Evolutionary conservation across 139 green algal genomes (phyloP), one percentile per base, ranked within the genome.

Genomic region (Micractinium sp.): DNA sequence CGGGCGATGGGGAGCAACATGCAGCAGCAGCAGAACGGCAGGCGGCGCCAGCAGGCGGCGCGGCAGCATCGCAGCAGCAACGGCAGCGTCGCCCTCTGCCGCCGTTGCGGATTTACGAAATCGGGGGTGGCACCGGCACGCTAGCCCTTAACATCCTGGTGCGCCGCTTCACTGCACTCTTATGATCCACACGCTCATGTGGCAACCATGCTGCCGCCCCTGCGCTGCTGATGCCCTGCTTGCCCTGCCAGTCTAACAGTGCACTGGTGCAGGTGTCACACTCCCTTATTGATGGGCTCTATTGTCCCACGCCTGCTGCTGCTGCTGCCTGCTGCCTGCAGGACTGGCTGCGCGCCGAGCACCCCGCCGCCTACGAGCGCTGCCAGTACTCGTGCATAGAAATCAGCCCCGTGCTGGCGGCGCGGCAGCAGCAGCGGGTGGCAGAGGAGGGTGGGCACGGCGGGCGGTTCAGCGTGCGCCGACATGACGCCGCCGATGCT

Each of bases 111-210:
- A 95, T 98, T 0, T 90, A 94, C 20, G 96, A 98, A 92, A 88
- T 98, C 27, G 96, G 96, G 1, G 96, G 95, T 19, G 96, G 96
- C 47, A 97, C 94, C 16, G 96, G 96, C 60, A 96, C 94, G 0
- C 92, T 98, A 47, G 96, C 96, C 0, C 73, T 69, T 15, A 91
- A 96, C 88, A 89, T 98, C 0, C 90, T 98, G 93, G 95, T 97
- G 82, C 18, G 91, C 2, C 19, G 13, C 47, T 56, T 9, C 9
- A 5, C 47, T 56, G 47, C 47, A 56, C 47, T 9, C 47, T 9
- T 56, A 9, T 56, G 47, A 56, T 9, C 7, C 47, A 56, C 5
- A 9, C 47, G 47, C 47, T 56, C 9, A 9, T 56, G 47, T 5
- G 47, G 9, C 9, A 9, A 9, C 47, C 47, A 56, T n/a, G 47